Evolutionary conservation across 73 alveolate genomes (phyloP), one percentile per base, ranked within the genome.

Genomic region (Paramecium sexaurelia): DNA sequence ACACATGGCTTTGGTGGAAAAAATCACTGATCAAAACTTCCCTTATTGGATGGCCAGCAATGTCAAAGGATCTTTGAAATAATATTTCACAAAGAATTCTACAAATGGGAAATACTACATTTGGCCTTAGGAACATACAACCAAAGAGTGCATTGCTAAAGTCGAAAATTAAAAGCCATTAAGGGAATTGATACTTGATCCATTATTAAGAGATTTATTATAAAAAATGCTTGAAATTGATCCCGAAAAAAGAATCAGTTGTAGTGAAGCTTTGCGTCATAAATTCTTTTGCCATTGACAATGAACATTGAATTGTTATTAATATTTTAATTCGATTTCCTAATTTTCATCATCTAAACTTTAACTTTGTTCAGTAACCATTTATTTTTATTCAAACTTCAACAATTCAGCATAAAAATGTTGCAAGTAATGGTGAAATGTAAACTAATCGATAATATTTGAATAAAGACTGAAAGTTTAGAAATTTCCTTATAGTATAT

Each of bases 1-100:
- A 92, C 99, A 98, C 88, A 71, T 98, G 87, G 99, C 99, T 27
- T 91, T 98, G 96, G 94, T 98, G 55, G 99, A 97, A 92, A 97
- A 96, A 87, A 87, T 93, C 29, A 92, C 98, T 92, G 99, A 99
- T 1, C 94, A 61, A 32, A 29, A 94, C 35, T 91, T 96, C 88
- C 99, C 99, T 1, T 56, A 87, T 15, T 96, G 99, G 99, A 98
- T 98, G 99, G 96, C 96, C 15, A 91, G 75, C 71, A 68, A 45
- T 15, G 91, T 96, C 2, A 89, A 92, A 35, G 71, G 84, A 36
- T 47, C 68, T 27, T 17, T 86, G 75, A 57, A 57, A n/a, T 35
- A 41, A 37, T 51, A 40, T 27, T 57, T 86, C 71, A 61, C 84
- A 43, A 67, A 55, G 45, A 35, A 57, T 7, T 55, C 57, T 4